These are phyloP conservation scores for Camellia oleifera DNA, from an alignment of 179 eudicot genomes.

Conservation along the genomic window DNA sequence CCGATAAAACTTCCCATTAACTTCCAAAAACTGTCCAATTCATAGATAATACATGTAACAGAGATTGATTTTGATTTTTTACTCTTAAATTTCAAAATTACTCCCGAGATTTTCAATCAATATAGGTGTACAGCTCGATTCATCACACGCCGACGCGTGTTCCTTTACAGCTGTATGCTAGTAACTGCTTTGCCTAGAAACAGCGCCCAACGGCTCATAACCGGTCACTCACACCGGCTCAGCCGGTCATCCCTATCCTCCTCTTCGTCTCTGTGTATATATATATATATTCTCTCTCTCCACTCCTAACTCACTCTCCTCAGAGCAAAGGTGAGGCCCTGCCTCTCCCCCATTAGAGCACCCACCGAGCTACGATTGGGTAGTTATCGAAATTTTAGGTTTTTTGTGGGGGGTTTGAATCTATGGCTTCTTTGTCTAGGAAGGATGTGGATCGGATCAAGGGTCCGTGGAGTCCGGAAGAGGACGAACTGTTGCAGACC, in stretches of 20 bases:
- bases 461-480: constrained; percentile 74
- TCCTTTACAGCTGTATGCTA: constrained; percentile 43
- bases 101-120: constrained; percentile 23
- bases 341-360: constrained; percentile 13
- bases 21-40: constrained; percentile 43
- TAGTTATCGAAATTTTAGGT: background rate
- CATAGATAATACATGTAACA: background rate
- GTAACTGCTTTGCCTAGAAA: constrained; percentile 47
- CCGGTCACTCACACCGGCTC: constrained; percentile 34
- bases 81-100: background rate
- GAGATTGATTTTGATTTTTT: background rate
- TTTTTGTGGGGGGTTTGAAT: background rate
- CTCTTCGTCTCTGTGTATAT: background rate
- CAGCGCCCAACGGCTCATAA: constrained; percentile 20
- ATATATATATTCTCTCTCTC: constrained; percentile 16
- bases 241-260: constrained; percentile 36
- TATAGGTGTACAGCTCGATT: constrained; percentile 13
- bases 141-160: constrained; percentile 35
- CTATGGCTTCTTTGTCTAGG: constrained; percentile 27
- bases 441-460: constrained; percentile 49
- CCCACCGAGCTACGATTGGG: background rate
- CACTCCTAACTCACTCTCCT: background rate
- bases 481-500: constrained; percentile 38
- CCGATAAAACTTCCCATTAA: background rate
- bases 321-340: constrained; percentile 21